phyloP scores from a whole-genome alignment of 2,329 filamentous ascomycete species.

The Fusarium sp. region DNA sequence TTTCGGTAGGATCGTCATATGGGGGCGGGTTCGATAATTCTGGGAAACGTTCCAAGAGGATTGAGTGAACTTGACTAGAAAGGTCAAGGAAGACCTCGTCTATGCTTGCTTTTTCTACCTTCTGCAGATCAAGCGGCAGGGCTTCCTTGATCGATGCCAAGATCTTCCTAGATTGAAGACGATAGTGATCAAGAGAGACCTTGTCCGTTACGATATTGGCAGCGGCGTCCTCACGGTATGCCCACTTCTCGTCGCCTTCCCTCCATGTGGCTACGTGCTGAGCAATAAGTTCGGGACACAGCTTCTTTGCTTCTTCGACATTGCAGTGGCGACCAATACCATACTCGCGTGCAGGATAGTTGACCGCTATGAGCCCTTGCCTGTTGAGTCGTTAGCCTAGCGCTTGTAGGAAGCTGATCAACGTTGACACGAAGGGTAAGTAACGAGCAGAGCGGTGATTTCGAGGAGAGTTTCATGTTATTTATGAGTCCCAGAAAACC shows the following conservation, averaged over 20 bases:
- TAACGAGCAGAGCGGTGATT: background rate
- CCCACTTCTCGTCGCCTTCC: constrained; percentile 93
- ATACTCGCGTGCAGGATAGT: constrained; percentile 89
- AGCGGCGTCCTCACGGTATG: constrained; percentile 86
- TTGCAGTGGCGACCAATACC: constrained; percentile 86
- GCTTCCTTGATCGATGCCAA: constrained; percentile 82
- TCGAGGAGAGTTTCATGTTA: background rate
- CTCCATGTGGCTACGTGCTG: constrained; percentile 97
- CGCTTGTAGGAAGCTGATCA: background rate
- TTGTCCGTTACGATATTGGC: constrained; percentile 89
- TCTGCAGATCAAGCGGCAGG: constrained; percentile 76
- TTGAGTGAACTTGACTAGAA: constrained; percentile 83
- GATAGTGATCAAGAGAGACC: constrained; percentile 93
- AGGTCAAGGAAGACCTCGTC: constrained; percentile 97
- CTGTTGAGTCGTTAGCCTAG: constrained; percentile 57
- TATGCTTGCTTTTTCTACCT: constrained; percentile 92
- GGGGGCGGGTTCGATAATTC: constrained; percentile 76
- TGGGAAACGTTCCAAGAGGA: constrained; percentile 82
- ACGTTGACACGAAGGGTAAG: background rate
- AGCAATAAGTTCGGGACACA: constrained; percentile 85
- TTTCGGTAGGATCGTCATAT: constrained; percentile 80
- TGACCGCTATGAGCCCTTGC: constrained; percentile 95
- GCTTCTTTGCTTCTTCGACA: constrained; percentile 84
- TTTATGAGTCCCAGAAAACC: background rate
- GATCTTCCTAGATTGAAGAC: constrained; percentile 87